These are phyloP conservation scores for Phytophthora idaei DNA, from an alignment of 352 stramenopile genomes.

Conservation along the genomic window DNA sequence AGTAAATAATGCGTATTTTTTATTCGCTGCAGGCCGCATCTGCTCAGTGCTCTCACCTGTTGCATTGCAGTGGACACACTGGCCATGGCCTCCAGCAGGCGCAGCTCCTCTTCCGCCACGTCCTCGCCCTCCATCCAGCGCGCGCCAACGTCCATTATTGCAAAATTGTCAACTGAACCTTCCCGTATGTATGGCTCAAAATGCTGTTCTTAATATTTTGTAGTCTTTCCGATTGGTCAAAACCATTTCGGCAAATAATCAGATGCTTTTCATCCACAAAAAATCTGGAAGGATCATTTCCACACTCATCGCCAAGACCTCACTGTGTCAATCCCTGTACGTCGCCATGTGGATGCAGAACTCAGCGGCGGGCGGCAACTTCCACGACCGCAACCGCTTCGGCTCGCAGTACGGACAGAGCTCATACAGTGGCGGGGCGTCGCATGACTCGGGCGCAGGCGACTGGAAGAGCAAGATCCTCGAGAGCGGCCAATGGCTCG, in stretches of 20 bases:
- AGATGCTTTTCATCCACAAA: slow-evolving; percentile 26
- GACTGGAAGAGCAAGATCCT: slow-evolving; percentile 80
- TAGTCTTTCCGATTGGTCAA: slow-evolving; percentile 6
- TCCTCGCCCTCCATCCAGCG: slow-evolving; percentile 35
- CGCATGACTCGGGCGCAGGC: slow-evolving; percentile 19
- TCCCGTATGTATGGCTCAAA: background rate
- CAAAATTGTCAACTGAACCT: slow-evolving; percentile 5
- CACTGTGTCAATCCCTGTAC: slow-evolving; percentile 1
- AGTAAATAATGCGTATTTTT: background rate
- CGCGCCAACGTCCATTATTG: slow-evolving; percentile 33
- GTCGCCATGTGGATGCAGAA: slow-evolving; percentile 71
- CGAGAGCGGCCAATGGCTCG: slow-evolving; percentile 72
- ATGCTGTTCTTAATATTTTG: too few species aligned
- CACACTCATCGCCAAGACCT: background rate
- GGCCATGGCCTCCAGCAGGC: slow-evolving; percentile 51
- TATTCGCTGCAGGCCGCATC: background rate
- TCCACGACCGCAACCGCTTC: slow-evolving; percentile 60
- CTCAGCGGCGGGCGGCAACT: slow-evolving; percentile 53
- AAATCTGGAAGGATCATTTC: slow-evolving; percentile 24
- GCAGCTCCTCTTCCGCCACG: slow-evolving; percentile 53
- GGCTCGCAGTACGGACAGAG: slow-evolving; percentile 34
- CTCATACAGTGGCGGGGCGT: slow-evolving; percentile 31
- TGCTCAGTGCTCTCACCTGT: slow-evolving; percentile 26
- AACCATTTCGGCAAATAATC: slow-evolving; percentile 17
- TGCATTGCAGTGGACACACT: slow-evolving; percentile 48